phyloP scores from a whole-genome alignment of 2,329 filamentous ascomycete species.

The Colletotrichum siamense region DNA sequence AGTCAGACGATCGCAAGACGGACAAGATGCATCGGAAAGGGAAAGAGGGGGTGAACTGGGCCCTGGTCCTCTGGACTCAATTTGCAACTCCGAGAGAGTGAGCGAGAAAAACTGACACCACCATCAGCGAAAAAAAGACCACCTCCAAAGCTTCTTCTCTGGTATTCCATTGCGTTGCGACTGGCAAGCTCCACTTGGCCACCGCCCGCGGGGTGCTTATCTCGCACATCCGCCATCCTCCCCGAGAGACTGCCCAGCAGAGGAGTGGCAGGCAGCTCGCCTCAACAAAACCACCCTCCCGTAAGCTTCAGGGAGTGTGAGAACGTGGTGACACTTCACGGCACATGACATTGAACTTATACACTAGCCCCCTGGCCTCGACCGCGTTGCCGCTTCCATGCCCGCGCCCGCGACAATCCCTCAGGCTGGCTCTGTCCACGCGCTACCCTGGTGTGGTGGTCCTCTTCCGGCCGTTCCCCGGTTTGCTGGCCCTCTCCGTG shows the following conservation, averaged over 20 bases:
- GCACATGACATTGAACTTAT: conserved; percentile 12
- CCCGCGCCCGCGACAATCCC: conserved; percentile 2
- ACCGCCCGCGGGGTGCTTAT: conserved; percentile 6
- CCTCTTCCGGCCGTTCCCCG: conserved; percentile 13
- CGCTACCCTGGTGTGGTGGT: conserved; percentile 7
- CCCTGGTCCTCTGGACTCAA: not conserved
- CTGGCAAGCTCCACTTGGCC: conserved; percentile 5
- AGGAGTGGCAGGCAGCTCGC: not conserved
- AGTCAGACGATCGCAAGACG: not conserved
- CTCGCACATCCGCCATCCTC: conserved; percentile 1
- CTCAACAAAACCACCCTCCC: conserved; percentile 11
- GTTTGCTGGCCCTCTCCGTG: conserved; percentile 10
- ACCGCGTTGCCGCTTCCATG: not conserved
- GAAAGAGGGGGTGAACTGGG: not conserved
- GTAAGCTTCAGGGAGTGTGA: conserved; percentile 5
- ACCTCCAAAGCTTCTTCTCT: not conserved
- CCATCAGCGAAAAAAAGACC: not conserved
- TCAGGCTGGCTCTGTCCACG: not conserved
- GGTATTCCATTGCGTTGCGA: not conserved
- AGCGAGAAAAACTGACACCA: not conserved
- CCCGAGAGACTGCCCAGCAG: not conserved
- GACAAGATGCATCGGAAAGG: not conserved
- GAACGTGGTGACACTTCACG: conserved; percentile 12
- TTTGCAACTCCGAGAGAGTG: not conserved
- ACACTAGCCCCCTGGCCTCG: conserved; percentile 7